Conservation (phyloP, 768 basidiomycete genomes). For the Chalciporus pseudorubinellus region DNA sequence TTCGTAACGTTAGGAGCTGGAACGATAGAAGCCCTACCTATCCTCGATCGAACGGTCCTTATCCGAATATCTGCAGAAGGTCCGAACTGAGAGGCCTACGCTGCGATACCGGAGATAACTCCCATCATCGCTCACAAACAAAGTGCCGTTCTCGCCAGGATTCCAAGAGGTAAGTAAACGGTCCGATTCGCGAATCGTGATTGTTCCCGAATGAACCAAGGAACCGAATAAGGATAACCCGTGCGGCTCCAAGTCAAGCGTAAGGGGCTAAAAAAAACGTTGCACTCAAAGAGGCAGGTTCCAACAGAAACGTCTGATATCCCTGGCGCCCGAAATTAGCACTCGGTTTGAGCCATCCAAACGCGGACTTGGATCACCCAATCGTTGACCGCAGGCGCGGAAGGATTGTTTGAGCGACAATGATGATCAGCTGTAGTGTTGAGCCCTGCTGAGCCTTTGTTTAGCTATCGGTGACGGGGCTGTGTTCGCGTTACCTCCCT, state of each 20-base stretch:
- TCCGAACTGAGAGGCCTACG: too few relatives aligned
- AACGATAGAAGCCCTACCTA: too few relatives aligned
- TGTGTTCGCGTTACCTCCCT: constrained; percentile 14
- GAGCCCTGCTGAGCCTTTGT: not conserved
- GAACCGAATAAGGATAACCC: constrained; percentile 7
- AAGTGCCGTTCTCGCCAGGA: not conserved
- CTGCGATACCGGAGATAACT: constrained; percentile 10
- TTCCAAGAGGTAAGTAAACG: not conserved
- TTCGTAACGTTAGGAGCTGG: too few relatives aligned
- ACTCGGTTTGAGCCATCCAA: constrained; percentile 20
- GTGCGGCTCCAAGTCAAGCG: constrained; percentile 4
- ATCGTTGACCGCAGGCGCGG: not conserved
- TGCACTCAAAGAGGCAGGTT: constrained; percentile 19
- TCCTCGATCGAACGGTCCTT: too few relatives aligned
- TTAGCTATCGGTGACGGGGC: constrained; percentile 14
- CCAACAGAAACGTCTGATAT: constrained; percentile 33
- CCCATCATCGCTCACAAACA: not conserved
- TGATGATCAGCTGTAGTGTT: constrained; percentile 12
- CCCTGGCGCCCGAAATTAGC: constrained; percentile 13
- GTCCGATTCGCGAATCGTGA: not conserved
- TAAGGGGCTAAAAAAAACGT: constrained; percentile 16
- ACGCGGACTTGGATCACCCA: constrained; percentile 8
- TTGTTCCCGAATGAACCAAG: constrained; percentile 3
- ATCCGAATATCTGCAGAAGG: too few relatives aligned
- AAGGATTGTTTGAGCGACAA: constrained; percentile 4